phyloP scores from a whole-genome alignment of 805 yeast genomes.

The Candida sakaeoensis region DNA sequence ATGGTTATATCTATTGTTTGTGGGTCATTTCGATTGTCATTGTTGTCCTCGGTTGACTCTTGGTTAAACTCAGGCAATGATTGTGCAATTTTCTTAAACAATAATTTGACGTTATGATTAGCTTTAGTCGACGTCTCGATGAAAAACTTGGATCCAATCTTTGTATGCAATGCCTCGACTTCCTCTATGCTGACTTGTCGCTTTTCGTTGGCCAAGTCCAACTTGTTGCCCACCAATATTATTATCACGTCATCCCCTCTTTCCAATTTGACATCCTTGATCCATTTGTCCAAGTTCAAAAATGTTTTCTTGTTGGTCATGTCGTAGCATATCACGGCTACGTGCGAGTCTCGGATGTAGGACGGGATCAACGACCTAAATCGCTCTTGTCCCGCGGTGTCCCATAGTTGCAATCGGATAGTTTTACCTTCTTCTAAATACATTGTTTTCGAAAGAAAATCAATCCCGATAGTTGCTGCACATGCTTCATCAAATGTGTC shows the following conservation, averaged over 20 bases:
- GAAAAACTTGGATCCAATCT: slow-evolving; percentile 71
- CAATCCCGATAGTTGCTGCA: slow-evolving; percentile 96
- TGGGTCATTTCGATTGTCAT: slow-evolving; percentile 19
- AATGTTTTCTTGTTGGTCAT: slow-evolving; percentile 84
- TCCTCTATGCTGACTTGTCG: slow-evolving; percentile 82
- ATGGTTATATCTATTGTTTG: slow-evolving; percentile 39
- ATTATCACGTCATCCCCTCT: slow-evolving; percentile 87
- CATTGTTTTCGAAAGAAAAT: slow-evolving; percentile 91
- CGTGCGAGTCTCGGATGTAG: slow-evolving; percentile 92
- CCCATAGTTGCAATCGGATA: slow-evolving; percentile 93
- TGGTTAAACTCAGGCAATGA: slow-evolving; percentile 73
- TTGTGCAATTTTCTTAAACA: slow-evolving; percentile 88
- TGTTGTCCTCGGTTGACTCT: slow-evolving; percentile 7
- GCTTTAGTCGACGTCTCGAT: slow-evolving; percentile 94
- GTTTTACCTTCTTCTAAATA: slow-evolving; percentile 90
- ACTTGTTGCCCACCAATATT: slow-evolving; percentile 89
- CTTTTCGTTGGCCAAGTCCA: slow-evolving; percentile 66
- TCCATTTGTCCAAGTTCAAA: slow-evolving; percentile 84
- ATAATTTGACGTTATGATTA: slow-evolving; percentile 86
- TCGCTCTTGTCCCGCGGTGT: slow-evolving; percentile 96
- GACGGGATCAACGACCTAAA: slow-evolving; percentile 93
- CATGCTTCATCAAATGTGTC: slow-evolving; percentile 96
- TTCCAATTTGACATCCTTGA: slow-evolving; percentile 90
- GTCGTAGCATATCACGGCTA: slow-evolving; percentile 96
- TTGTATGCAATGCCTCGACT: slow-evolving; percentile 73